Evolutionary conservation across 495 filamentous ascomycete genomes (phyloP).

Genomic region (Thermothielavioides terrestris): DNA sequence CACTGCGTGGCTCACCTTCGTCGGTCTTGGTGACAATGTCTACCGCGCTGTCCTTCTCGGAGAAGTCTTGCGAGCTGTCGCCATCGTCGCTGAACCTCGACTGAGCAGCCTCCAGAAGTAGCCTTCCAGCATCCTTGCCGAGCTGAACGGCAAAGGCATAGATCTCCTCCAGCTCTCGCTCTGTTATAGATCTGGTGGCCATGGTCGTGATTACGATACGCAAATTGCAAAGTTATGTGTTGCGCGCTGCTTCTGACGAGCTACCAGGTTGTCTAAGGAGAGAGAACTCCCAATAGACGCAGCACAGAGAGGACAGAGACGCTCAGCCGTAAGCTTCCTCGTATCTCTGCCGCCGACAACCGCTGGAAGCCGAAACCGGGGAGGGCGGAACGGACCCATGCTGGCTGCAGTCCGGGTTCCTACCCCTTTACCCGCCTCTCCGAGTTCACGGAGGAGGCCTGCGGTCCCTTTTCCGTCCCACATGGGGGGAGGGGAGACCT

Average conservation of each 20-base stretch:
- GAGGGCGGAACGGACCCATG: not conserved
- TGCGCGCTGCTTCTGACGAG: not conserved
- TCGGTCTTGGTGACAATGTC: slow-evolving; percentile 66
- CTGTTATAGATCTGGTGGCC: not conserved
- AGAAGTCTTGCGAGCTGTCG: slow-evolving; percentile 17
- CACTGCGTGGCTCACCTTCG: slow-evolving; percentile 47
- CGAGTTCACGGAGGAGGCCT: not conserved
- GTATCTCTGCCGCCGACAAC: slow-evolving; percentile 1
- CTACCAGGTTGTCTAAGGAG: not conserved
- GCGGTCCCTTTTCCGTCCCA: no score
- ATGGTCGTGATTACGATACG: slow-evolving; percentile 1
- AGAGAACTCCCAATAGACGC: no score
- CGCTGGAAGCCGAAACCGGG: slow-evolving; percentile 12
- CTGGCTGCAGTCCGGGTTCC: not conserved
- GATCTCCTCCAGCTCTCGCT: slow-evolving; percentile 45
- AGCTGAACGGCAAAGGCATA: slow-evolving; percentile 58
- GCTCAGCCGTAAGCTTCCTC: not conserved
- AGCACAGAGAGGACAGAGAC: no score
- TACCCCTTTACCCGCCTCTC: not conserved
- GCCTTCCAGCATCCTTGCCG: slow-evolving; percentile 52
- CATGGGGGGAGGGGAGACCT: no score
- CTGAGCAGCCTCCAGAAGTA: slow-evolving; percentile 47
- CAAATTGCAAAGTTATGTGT: not conserved
- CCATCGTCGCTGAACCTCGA: slow-evolving; percentile 32
- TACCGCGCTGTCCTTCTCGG: slow-evolving; percentile 58